Conservation (phyloP, 148 eudicot genomes). For the Chenopodium album region DNA sequence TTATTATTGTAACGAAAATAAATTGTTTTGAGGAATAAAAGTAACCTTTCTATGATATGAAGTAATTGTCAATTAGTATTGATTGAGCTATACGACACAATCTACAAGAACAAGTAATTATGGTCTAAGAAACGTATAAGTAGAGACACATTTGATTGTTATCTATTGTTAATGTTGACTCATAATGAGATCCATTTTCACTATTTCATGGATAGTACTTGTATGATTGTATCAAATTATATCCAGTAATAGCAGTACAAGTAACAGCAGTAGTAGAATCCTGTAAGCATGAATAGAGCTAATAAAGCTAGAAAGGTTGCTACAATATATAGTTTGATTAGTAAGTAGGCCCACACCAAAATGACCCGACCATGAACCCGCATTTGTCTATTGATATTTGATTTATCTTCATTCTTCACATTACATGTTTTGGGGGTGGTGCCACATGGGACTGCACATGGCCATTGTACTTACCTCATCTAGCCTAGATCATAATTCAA, state of each 20-base stretch:
- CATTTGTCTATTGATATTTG: conserved; percentile 14
- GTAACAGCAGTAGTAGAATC: neutral
- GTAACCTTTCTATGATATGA: neutral
- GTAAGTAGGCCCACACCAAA: conserved; percentile 27
- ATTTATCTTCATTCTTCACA: neutral
- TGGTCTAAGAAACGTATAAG: conserved; percentile 8
- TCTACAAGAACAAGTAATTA: neutral
- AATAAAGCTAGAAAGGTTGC: neutral
- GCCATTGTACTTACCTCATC: conserved; percentile 7
- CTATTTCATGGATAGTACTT: neutral
- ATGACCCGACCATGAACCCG: conserved; percentile 18
- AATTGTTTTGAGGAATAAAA: neutral
- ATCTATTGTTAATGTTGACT: neutral
- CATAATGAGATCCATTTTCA: neutral
- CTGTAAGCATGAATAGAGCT: neutral
- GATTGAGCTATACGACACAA: conserved; percentile 6
- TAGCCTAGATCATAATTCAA: too few relatives aligned
- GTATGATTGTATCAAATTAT: too few relatives aligned
- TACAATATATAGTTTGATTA: neutral
- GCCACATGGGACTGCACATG: conserved; percentile 33
- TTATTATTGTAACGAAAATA: too few relatives aligned
- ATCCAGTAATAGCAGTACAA: neutral
- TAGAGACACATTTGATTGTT: neutral
- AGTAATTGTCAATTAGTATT: neutral
- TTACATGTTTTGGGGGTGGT: conserved; percentile 10